Evolutionary conservation across 305 asterid genomes (phyloP), one percentile per base, ranked within the genome.

Genomic region (Solanum aculeatissimum): DNA sequence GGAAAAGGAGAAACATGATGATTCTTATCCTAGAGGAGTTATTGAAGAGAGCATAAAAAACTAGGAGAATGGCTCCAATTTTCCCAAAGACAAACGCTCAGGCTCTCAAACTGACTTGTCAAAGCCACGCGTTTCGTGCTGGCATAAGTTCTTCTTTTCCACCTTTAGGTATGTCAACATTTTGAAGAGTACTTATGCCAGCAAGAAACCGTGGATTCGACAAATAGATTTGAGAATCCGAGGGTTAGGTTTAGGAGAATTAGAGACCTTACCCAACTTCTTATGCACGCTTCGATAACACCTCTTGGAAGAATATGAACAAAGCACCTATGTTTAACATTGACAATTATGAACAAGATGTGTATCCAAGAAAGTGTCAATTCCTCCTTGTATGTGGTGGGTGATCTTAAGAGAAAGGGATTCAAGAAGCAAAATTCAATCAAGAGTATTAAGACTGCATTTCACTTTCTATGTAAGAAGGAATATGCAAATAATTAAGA

Each of bases 171-270:
- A 2, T 29, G 32, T 90, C 86, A 87, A 86, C 15, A 86, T n/a
- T 83, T 86, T 87, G 78, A 84, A 89, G 60, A 90, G 32, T 29
- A 87, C 70, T 69, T 85, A 68, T 87, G 84, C 89, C 91, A 87
- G 40, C 77, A 83, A 70, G 71, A 84, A 62, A n/a, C 12, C 29
- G 49, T 32, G 85, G 60, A 85, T 70, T 81, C 38, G 71, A 68
- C 16, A n/a, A 57, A 74, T 49, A 77, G n/a, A 65, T 55, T 29
- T 80, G 55, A 45, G 72, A 71, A 63, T 43, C 40, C 18, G 71
- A 49, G 63, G 78, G 72, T 43, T 62, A 58, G 29, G 19, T 78
- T 63, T 75, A 79, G 11, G 85, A 74, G 19, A 86, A 79, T 81
- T 79, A 51, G 23, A 84, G 45, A 23, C 85, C 84, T 84, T 60